These are phyloP conservation scores for Naegleria gruberi DNA, from an alignment of 208 protist species.

Conservation along the genomic window DNA sequence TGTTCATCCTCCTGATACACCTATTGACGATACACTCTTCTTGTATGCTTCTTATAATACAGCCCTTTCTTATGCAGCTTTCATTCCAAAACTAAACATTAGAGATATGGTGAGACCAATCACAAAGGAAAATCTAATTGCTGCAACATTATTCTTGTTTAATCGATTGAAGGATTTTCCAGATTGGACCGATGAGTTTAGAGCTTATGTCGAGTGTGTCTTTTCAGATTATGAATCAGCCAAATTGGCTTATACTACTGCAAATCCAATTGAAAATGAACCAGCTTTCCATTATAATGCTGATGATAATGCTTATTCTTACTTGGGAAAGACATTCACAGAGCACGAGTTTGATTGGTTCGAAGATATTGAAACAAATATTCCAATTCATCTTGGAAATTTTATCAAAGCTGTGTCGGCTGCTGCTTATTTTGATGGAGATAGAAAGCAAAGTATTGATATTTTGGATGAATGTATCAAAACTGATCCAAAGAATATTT, in stretches of 20 bases:
- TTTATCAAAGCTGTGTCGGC: background rate
- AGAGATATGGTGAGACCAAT: background rate
- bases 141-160: background rate
- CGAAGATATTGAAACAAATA: too few species aligned
- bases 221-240: too few species aligned
- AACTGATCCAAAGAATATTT: background rate
- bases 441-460: background rate
- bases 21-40: too few species aligned
- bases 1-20: too few species aligned
- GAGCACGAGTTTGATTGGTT: too few species aligned
- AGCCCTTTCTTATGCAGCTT: too few species aligned
- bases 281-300: background rate
- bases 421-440: background rate
- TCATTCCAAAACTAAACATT: background rate
- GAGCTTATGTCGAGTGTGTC: too few species aligned
- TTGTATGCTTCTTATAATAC: background rate
- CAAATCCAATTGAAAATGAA: too few species aligned
- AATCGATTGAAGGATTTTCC: background rate
- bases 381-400: too few species aligned
- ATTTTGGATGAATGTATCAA: background rate
- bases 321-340: too few species aligned
- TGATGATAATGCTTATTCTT: background rate
- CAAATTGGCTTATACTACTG: too few species aligned
- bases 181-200: background rate
- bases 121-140: too few species aligned